Conservation (phyloP, 2,329 filamentous ascomycete species). For the Neoscytalidium dimidiatum region DNA sequence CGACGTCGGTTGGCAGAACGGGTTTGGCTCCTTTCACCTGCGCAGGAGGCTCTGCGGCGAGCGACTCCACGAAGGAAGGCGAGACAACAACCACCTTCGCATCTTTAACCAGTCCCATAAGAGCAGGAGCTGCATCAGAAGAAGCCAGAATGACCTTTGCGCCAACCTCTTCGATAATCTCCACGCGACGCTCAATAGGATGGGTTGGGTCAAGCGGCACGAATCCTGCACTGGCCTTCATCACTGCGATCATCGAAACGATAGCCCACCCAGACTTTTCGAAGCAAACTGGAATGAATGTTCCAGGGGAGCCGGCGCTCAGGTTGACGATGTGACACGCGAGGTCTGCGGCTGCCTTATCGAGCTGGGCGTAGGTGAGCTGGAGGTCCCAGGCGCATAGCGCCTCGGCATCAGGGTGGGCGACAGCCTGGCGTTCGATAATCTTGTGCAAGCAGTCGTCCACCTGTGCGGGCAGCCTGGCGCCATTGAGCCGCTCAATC, state of each 20-base stretch:
- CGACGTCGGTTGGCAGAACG: conserved; percentile 37
- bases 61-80: conserved; percentile 29
- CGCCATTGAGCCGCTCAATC: not conserved
- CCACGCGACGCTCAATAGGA: not conserved
- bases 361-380: conserved; percentile 51
- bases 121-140: conserved; percentile 14
- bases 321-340: conserved; percentile 41
- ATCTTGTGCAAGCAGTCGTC: conserved; percentile 50
- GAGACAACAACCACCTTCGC: conserved; percentile 21
- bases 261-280: conserved; percentile 28
- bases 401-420: conserved; percentile 43
- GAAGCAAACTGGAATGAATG: conserved; percentile 3
- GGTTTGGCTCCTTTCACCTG: conserved; percentile 42
- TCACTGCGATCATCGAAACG: conserved; percentile 37
- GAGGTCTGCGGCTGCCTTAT: conserved; percentile 31
- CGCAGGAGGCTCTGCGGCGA: conserved; percentile 38
- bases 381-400: conserved; percentile 54
- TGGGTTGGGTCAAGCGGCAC: conserved; percentile 32
- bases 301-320: conserved; percentile 25
- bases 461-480: not conserved
- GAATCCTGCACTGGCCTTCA: conserved; percentile 30
- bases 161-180: conserved; percentile 29
- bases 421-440: conserved; percentile 31
- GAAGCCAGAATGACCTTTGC: conserved; percentile 35
- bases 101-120: conserved; percentile 21